These are phyloP conservation scores for Fusarium sp. DNA, from an alignment of 2,329 filamentous ascomycete genomes.

Conservation along the genomic window DNA sequence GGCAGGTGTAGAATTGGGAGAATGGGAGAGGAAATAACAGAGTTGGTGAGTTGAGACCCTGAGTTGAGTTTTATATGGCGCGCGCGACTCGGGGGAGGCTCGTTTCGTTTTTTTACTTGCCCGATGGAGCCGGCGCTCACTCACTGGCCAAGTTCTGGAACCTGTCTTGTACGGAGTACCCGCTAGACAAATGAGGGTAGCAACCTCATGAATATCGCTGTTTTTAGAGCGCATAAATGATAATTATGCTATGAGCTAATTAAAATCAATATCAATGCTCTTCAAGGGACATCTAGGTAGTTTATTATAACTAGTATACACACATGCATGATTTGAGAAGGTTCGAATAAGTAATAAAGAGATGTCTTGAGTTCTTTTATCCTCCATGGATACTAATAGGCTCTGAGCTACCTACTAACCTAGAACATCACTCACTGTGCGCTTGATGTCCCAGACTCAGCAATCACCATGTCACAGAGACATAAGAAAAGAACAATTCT, in stretches of 20 bases:
- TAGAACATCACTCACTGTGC: neutral
- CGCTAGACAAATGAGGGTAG: slow-evolving; percentile 19
- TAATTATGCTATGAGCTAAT: neutral
- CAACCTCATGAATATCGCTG: slow-evolving; percentile 21
- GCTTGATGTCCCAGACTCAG: neutral
- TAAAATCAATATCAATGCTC: neutral
- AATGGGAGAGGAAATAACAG: neutral
- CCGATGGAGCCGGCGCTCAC: slow-evolving; percentile 35
- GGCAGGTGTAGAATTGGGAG: neutral
- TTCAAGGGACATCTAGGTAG: neutral
- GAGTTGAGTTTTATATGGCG: slow-evolving; percentile 44
- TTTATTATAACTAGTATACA: neutral
- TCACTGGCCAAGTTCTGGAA: slow-evolving; percentile 37
- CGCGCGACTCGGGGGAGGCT: slow-evolving; percentile 22
- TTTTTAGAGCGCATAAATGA: neutral
- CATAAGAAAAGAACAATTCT: neutral
- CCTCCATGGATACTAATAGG: neutral
- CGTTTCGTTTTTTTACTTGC: slow-evolving; percentile 31
- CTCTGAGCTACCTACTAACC: neutral
- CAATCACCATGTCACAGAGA: neutral
- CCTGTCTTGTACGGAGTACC: slow-evolving; percentile 8
- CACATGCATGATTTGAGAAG: neutral
- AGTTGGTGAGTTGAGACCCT: slow-evolving; percentile 28
- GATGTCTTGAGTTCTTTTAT: neutral
- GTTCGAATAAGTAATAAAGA: neutral